Conservation (phyloP, 345 rosid genomes). For the Anacardium occidentale region DNA sequence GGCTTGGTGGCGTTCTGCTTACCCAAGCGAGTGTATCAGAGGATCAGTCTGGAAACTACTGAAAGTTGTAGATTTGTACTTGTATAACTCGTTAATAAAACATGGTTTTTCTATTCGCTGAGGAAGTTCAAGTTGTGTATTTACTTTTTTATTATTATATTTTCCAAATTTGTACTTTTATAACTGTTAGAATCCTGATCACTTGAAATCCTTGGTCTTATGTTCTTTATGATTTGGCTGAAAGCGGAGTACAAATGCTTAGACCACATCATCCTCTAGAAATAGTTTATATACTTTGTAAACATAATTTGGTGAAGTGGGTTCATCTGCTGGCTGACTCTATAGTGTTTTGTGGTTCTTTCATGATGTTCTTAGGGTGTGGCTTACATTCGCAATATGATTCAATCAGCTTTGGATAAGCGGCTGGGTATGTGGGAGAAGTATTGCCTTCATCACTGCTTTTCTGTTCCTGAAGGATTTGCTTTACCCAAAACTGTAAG, state of each 20-base stretch:
- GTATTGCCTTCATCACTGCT: slow-evolving; percentile 66
- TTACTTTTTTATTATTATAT: too few species aligned
- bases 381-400: slow-evolving; percentile 43
- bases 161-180: background rate
- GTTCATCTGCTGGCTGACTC: too few species aligned
- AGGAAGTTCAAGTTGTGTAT: too few species aligned
- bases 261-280: too few species aligned
- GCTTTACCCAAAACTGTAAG: slow-evolving; percentile 55
- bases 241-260: too few species aligned
- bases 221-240: background rate
- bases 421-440: slow-evolving; percentile 70
- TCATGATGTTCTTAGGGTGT: slow-evolving; percentile 47
- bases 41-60: background rate
- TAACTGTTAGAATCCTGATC: background rate
- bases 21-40: background rate
- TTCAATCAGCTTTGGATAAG: slow-evolving; percentile 52
- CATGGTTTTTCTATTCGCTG: too few species aligned
- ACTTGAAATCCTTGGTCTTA: too few species aligned
- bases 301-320: too few species aligned
- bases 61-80: background rate
- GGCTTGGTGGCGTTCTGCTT: too few species aligned
- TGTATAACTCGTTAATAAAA: background rate
- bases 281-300: too few species aligned
- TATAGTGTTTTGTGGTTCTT: too few species aligned
- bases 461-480: slow-evolving; percentile 73